A percentile compares a stretch with the other conserved stretches of the same genome.
Evolutionary conservation across 2,329 filamentous ascomycete species (phyloP).

Genomic region (Aciculosporium take): DNA sequence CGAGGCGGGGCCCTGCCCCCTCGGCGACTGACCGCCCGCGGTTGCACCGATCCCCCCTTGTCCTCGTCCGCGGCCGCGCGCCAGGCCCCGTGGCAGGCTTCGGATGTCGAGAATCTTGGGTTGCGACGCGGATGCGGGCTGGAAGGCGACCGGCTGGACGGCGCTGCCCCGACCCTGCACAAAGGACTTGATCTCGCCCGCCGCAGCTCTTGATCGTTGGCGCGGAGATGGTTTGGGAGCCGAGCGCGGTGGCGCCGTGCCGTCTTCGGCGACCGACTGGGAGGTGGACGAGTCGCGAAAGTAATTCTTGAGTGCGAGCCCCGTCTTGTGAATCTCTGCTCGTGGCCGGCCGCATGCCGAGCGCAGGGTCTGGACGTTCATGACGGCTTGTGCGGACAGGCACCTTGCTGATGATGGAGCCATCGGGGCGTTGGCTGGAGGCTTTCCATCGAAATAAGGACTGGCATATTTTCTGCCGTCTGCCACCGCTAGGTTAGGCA

Average conservation of each 20-base stretch:
- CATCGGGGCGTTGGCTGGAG: background rate
- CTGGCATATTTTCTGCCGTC: constrained; percentile 1
- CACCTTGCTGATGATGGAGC: constrained; percentile 2
- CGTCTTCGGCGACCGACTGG: constrained; percentile 19
- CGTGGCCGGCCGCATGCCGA: constrained; percentile 22
- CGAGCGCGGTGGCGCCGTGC: constrained; percentile 9
- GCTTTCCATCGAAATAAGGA: background rate
- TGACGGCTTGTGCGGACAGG: constrained; percentile 14
- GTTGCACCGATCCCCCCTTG: constrained; percentile 4
- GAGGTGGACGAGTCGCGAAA: constrained; percentile 21
- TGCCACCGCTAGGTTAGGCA: background rate
- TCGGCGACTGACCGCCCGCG: background rate
- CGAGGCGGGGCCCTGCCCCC: constrained; percentile 3
- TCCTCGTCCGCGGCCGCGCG: constrained; percentile 12
- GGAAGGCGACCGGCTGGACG: background rate
- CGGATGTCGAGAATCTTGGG: constrained; percentile 26
- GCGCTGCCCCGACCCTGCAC: constrained; percentile 10
- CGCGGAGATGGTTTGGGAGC: constrained; percentile 12
- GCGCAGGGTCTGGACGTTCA: constrained; percentile 25
- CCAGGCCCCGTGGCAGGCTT: constrained; percentile 20
- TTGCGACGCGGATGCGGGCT: constrained; percentile 5
- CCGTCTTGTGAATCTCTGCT: constrained; percentile 19
- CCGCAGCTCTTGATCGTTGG: constrained; percentile 20
- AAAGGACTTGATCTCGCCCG: constrained; percentile 20
- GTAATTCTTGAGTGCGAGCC: constrained; percentile 17